Conservation (phyloP, 441 rosid genomes). For the Brassica hybrid region DNA sequence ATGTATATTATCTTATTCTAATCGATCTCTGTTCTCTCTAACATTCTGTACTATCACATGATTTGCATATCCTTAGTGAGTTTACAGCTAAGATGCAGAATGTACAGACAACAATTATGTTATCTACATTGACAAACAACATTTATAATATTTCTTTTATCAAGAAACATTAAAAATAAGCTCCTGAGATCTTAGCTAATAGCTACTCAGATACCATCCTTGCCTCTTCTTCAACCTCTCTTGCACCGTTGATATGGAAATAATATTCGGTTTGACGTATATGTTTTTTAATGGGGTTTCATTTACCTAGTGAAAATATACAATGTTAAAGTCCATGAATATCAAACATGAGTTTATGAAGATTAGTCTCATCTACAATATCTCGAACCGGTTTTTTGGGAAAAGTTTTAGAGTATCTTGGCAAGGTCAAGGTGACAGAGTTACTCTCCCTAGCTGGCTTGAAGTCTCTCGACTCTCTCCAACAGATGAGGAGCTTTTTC, state of each 20-base stretch:
- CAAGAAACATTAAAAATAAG: neutral
- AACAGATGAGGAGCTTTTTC: neutral
- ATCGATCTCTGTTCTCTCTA: neutral
- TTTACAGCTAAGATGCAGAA: constrained; percentile 14
- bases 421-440: neutral
- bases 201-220: neutral
- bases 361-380: neutral
- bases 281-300: no score
- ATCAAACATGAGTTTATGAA: neutral
- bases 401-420: neutral
- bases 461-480: neutral
- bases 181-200: neutral
- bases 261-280: neutral
- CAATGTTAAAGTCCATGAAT: neutral
- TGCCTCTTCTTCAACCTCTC: neutral
- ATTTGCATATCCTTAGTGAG: constrained; percentile 21
- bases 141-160: neutral
- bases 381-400: neutral
- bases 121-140: neutral
- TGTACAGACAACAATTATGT: neutral
- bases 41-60: neutral
- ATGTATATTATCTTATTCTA: neutral
- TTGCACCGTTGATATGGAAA: neutral
- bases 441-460: neutral
- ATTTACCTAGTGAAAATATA: neutral